Evolutionary conservation across 139 green algal genomes (phyloP), one percentile per base, ranked within the genome.

Genomic region (Auxenochlorella protothecoides): DNA sequence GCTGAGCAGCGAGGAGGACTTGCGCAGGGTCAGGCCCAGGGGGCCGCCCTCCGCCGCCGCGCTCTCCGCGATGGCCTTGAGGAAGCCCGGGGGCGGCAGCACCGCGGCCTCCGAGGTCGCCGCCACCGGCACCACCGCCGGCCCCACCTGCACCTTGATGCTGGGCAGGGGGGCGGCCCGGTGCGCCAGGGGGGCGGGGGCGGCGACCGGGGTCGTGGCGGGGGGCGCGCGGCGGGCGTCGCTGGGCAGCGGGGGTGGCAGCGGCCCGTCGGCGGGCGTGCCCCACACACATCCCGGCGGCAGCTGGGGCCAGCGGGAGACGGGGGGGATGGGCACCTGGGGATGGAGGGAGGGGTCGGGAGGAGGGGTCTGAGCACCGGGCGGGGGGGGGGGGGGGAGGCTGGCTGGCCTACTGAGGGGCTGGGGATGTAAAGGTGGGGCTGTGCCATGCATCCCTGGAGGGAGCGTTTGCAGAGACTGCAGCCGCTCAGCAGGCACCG

Each of bases 21-120:
- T 87, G 52, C 53, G 63, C 51, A 88, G 76, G 55, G 74, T 74
- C 65, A 88, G 66, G 53, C 83, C 83, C 6, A 88, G 68, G 27
- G 83, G 83, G 3, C 72, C 70, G 12, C 6, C 7, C 57, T 27
- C 71, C 61, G 44, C 65, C 56, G 14, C 65, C 16, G 62, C 54
- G 12, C 10, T n/a, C 44, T 7, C 10, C 53, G 7, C 52, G 54
- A 67, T 53, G 5, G n/a, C 6, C 5, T 54, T 27, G 56, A 72
- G 62, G 71, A 70, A 70, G 68, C 52, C 68, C 12, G 52, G 44
- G 12, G 68, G 59, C 15, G 53, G 68, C 2, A 53, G 53, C 59
- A 73, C 13, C 44, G 59, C 57, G 6, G 57, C 56, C 55, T 16
- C 27, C 15, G 27, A 44, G 27, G 68, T 55, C 16, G 68, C 68